Evolutionary conservation across 2,329 filamentous ascomycete genomes (phyloP), one percentile per base, ranked within the genome.

Genomic region (Apiospora pterosperma): DNA sequence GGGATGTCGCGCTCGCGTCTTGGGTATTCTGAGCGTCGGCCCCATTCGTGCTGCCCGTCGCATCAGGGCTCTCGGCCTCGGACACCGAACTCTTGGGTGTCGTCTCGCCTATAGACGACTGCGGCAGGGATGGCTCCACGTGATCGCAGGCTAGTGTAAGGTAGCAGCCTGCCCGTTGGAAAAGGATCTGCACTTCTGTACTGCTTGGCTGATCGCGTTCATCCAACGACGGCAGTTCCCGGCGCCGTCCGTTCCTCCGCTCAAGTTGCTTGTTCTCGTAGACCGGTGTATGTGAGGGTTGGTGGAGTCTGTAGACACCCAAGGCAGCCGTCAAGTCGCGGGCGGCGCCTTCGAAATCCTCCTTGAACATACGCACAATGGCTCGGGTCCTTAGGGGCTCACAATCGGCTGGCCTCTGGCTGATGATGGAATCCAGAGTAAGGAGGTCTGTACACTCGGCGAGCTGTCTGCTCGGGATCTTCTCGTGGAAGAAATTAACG

Each of bases 401-500:
- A 1, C 83, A 85, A 59, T 93, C 89, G 55, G 81, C 82, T 1
- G 90, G 88, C 23, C 85, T 79, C 44, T 87, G 84, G 14, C 81
- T 78, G 65, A 94, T 89, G 64, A 95, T 87, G 41, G 91, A 85
- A 73, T 89, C 82, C 68, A 96, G 76, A 4, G 88, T 83, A 62
- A 85, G 79, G 64, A 94, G 77, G 67, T 86, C 89, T 10, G 91
- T 94, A 70, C 85, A 89, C 71, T 92, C 87, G 39, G 88, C 90
- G 74, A 96, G 80, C 74, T 90, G 88, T 48, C 90, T 81, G 44
- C 88, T 91, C 1, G 92, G 90, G 31, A 96, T 94, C 84, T 95
- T 96, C 78, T 96, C 92, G 77, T 95, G 92, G 76, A 96, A 96
- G 79, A 95, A 96, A 74, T 96, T 91, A n/a, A 96, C 92, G 74